These are phyloP conservation scores for Ogataea haglerorum DNA, from an alignment of 805 yeast genomes.

Conservation along the genomic window DNA sequence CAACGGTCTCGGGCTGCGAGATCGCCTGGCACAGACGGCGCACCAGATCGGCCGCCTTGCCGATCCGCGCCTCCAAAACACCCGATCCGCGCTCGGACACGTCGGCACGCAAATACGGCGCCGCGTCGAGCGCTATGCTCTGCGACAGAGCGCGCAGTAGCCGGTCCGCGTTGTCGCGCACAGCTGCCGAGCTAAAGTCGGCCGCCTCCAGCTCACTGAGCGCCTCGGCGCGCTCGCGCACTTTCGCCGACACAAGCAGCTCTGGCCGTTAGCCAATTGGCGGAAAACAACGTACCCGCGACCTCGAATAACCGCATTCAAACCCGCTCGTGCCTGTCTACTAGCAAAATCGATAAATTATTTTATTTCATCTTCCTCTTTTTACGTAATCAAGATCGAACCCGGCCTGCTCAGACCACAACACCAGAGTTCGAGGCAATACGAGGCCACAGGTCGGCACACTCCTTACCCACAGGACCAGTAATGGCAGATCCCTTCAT, in stretches of 20 bases:
- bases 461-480: constrained; percentile 99
- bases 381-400: constrained; percentile 20
- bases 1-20: constrained; percentile 10
- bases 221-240: constrained; percentile 55
- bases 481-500: constrained; percentile 99
- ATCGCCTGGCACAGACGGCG: constrained; percentile 15
- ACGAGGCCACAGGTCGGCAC: constrained; percentile 99
- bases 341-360: constrained; percentile 6
- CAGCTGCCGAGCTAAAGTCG: constrained; percentile 17
- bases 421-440: constrained; percentile 99
- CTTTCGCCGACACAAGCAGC: constrained; percentile 45
- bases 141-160: constrained; percentile 21
- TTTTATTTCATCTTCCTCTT: constrained; percentile 7
- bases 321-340: not conserved
- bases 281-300: not conserved
- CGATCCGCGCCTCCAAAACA: constrained; percentile 21
- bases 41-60: constrained; percentile 23
- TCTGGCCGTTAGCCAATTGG: constrained; percentile 7
- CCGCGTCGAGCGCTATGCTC: constrained; percentile 21
- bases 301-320: not conserved
- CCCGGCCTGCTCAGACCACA: constrained; percentile 70
- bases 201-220: constrained; percentile 37
- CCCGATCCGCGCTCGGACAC: constrained; percentile 13
- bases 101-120: constrained; percentile 21
- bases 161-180: not conserved